These are phyloP conservation scores for Debaryomyces hansenii DNA, from an alignment of 805 yeast genomes.

Conservation along the genomic window DNA sequence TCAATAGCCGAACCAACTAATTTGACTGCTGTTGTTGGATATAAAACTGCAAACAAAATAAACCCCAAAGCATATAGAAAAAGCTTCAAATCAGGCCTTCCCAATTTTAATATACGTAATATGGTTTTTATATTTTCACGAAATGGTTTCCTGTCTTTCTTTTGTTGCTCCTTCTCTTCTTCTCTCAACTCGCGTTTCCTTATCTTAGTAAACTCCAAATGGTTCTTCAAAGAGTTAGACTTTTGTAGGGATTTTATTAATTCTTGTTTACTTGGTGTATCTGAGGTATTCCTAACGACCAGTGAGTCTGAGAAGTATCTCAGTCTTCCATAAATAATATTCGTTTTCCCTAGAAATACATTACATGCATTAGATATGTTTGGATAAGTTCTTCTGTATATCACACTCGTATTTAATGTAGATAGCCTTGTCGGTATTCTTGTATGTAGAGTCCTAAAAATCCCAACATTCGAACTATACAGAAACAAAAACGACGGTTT, in stretches of 20 bases:
- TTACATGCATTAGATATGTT: too few species aligned
- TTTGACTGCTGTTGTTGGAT: conserved; percentile 44
- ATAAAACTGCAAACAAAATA: conserved; percentile 43
- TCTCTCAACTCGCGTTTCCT: conserved; percentile 23
- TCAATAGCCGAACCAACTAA: conserved; percentile 45
- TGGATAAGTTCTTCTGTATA: too few species aligned
- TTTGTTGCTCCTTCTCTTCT: conserved; percentile 37
- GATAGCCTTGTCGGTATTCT: too few species aligned
- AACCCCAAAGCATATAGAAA: conserved; percentile 41
- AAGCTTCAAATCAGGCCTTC: conserved; percentile 38
- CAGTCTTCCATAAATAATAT: not conserved
- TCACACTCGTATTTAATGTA: too few species aligned
- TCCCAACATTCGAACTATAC: not conserved
- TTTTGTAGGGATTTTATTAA: not conserved
- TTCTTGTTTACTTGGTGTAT: not conserved
- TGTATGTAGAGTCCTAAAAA: not conserved
- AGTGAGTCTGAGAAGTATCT: not conserved
- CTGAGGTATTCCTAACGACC: not conserved
- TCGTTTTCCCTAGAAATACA: too few species aligned
- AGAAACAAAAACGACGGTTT: not conserved
- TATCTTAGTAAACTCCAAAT: conserved; percentile 26
- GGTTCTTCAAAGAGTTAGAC: conserved; percentile 22
- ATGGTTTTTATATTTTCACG: conserved; percentile 36
- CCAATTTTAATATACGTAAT: conserved; percentile 37
- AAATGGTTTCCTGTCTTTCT: conserved; percentile 26